Evolutionary conservation across 345 rosid species (phyloP), one percentile per base, ranked within the genome.

Genomic region (Microcos paniculata): DNA sequence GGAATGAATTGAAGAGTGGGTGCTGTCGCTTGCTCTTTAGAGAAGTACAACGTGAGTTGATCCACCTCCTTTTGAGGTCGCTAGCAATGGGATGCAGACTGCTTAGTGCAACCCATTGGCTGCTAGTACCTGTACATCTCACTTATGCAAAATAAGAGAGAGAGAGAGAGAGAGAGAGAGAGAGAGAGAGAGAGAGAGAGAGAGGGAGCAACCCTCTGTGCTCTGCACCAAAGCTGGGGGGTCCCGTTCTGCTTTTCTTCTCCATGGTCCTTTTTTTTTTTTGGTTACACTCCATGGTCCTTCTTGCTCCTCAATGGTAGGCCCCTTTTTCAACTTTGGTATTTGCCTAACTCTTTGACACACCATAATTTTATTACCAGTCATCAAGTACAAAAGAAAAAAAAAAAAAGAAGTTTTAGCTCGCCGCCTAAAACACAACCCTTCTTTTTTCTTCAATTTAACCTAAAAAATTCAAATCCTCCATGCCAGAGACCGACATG

Each of bases 41-140:
- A 53, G 56, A 77, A 77, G 79, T 74, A 77, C 76, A 74, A 45
- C 45, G 62, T 52, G 75, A 38, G 52, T 63, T 53, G 62, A 81
- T 81, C 72, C 68, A 69, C 46, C 68, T 68, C 66, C 57, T 72
- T 71, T 72, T 30, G 66, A 68, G 55, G 72, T 71, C 11, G 69
- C 74, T 57, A 71, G 11, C 70, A 76, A 35, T 11, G 67, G 73
- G 70, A 56, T 49, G 68, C 49, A 62, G 62, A 74, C 81, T 56
- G 16, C 77, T 78, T 63, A 23, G 5, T 74, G 68, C 69, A 46
- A 3, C 42, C 67, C 66, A 46, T 53, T 73, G 78, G 78, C 69
- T 46, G 72, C 69, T 42, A 62, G 61, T 76, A 62, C 75, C 30
- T 40, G 62, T 46, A 62, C 74, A 48, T 35, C 67, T 23, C 45